Evolutionary conservation across 805 yeast genomes (phyloP), one percentile per base, ranked within the genome.

Genomic region (Metschnikowia rubicola): DNA sequence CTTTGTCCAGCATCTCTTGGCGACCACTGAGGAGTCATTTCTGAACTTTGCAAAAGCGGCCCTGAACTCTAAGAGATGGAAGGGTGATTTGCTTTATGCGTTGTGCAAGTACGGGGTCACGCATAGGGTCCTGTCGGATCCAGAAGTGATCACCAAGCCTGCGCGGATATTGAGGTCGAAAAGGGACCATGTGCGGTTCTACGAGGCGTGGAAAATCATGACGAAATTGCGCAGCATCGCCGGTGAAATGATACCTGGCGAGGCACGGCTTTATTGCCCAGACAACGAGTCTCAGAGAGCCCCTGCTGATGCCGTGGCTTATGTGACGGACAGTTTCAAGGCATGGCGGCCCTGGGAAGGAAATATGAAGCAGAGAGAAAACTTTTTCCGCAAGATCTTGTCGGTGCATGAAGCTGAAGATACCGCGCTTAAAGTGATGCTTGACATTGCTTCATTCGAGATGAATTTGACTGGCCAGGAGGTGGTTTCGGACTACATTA

Each of bases 331-430:
- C 3, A 73, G 82, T 1, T 89, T 90, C 57, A 71, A 83, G 0
- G 71, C 75, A 11, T 94, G 98, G 97, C 79, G 97, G 71, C 81
- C 82, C 49, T 91, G 98, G 97, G 99, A 92, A 57, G 84, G 86
- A 37, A 73, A 81, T 30, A 79, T 80, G 56, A 76, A 82, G 19
- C 75, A 76, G n/a, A 68, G 77, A 34, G 76, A 83, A 43, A 79
- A 72, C 46, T 70, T 86, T 21, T 81, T 86, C 56, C 63, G 65
- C 4, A 49, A 55, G 34, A 52, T 50, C 10, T 44, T 55, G 9
- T 8, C 15, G 28, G 35, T 19, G n/a, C 15, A 35, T 3, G 42
- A 41, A 15, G 39, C 4, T 3, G 9, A 6, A 8, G 44, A 40
- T 10, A 8, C 10, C 19, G 41, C 32, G 17, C 11, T 37, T 17